Evolutionary conservation across 2,329 filamentous ascomycete genomes (phyloP), one percentile per base, ranked within the genome.

Genomic region (Helotiales sp.): DNA sequence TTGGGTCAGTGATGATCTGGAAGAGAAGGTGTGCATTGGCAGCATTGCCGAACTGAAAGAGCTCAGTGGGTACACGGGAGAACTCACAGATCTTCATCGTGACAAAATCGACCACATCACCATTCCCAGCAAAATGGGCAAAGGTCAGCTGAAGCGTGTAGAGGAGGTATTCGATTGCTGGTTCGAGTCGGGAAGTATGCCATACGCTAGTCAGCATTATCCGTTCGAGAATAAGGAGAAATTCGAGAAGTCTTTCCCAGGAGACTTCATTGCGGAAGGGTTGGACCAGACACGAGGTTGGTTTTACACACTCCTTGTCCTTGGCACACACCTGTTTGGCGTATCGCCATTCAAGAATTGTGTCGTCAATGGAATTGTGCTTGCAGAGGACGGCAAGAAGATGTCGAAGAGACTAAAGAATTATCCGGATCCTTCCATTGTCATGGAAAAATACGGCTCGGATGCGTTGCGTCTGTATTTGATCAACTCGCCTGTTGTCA

Each of bases 391-490:
- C 69, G 93, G 93, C 55, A 97, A 96, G 80, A 98, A 98, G 80
- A 98, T 98, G 93, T 96, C 92, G 6, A 98, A 98, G 76, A 86
- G 93, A 54, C 80, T 96, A 57, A 96, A 97, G 78, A 98, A 98
- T 75, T 98, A 96, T 73, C 93, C 93, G 0, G 92, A 96, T 69
- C 93, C 93, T 10, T 79, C 79, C 56, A 77, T 91, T 52, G 85
- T 98, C 65, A 95, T 97, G 81, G 77, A 89, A 57, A 89, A 89
- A 69, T 96, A 96, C 71, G 93, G 93, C 19, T 93, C 92, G 1
- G 93, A 98, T 76, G 92, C 93, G 29, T 83, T 98, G 50, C 88
- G 93, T 55, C 81, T 98, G n/a, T 97, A 97, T 71, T 82, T 98
- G 69, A 97, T 97, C 76, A 97, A 96, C 76, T 97, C 93, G 0